Percentiles rank a stretch among this genome's conserved stretches.
Conservation (phyloP, 2,329 filamentous ascomycete genomes). For the Fonsecaea pedrosoi region DNA sequence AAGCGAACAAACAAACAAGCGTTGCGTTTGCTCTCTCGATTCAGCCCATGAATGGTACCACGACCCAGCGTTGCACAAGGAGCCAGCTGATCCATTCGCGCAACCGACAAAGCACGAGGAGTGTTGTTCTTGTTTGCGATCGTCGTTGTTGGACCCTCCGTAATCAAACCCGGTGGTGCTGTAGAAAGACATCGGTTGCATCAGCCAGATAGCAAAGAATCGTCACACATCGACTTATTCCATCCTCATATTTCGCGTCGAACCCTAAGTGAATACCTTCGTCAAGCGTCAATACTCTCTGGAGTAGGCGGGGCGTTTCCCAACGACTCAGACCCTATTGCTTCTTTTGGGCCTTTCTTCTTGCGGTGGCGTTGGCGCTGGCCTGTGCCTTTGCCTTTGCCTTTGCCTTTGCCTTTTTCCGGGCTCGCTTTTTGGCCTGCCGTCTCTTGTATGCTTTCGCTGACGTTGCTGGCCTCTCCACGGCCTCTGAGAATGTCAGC, state of each 20-base stretch:
- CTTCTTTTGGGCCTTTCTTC: slow-evolving; percentile 7
- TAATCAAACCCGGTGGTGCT: too few relatives aligned
- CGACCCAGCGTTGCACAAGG: too few relatives aligned
- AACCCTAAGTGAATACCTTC: not conserved
- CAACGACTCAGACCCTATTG: not conserved
- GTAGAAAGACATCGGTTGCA: too few relatives aligned
- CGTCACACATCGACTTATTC: not conserved
- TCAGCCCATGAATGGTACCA: too few relatives aligned
- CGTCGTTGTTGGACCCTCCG: too few relatives aligned
- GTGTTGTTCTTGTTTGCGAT: too few relatives aligned
- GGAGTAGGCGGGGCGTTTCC: slow-evolving; percentile 11
- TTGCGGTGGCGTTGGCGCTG: not conserved
- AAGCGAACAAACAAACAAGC: too few relatives aligned
- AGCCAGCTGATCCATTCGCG: too few relatives aligned
- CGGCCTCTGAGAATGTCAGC: slow-evolving; percentile 19
- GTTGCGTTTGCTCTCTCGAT: too few relatives aligned
- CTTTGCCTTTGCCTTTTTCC: not conserved
- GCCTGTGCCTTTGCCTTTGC: not conserved
- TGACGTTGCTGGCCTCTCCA: not conserved
- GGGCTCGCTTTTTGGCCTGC: not conserved
- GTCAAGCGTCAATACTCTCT: slow-evolving; percentile 20
- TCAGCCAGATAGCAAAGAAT: not conserved
- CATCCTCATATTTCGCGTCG: not conserved
- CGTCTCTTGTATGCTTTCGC: not conserved
- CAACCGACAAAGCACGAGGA: too few relatives aligned